Evolutionary conservation across 768 basidiomycete species (phyloP).

Genomic region (Suillus subaureus): DNA sequence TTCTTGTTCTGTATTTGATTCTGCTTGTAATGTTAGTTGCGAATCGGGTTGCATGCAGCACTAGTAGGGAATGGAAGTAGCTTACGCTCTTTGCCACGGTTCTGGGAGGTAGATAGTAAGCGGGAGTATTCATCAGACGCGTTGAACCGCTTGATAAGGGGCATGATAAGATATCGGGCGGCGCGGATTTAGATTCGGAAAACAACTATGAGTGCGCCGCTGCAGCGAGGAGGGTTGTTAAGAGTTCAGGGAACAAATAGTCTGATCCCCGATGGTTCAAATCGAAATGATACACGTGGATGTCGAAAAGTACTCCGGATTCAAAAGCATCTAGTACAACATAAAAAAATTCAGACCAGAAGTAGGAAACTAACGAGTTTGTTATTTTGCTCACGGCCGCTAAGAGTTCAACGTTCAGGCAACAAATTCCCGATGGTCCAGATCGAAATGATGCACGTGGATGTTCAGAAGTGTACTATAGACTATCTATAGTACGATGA

Average conservation of each 20-base stretch:
- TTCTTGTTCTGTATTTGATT: background rate
- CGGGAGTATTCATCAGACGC: slow-evolving; percentile 9
- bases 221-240: background rate
- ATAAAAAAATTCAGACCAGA: background rate
- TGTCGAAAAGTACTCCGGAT: background rate
- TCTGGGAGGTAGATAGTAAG: slow-evolving; percentile 2
- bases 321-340: too few species aligned
- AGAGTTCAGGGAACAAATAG: background rate
- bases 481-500: background rate
- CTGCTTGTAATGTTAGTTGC: background rate
- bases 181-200: background rate
- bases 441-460: background rate
- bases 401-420: too few species aligned
- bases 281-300: background rate
- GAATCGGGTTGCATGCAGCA: background rate
- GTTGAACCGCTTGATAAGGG: slow-evolving; percentile 14
- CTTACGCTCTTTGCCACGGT: background rate
- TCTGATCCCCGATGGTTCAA: background rate
- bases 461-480: background rate
- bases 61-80: background rate
- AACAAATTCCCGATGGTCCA: background rate
- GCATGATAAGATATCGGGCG: slow-evolving; percentile 9
- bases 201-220: background rate
- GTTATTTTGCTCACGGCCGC: too few species aligned
- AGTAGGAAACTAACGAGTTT: background rate